phyloP scores from a whole-genome alignment of 176 grass and related monocot species.

The Puccinellia tenuiflora region DNA sequence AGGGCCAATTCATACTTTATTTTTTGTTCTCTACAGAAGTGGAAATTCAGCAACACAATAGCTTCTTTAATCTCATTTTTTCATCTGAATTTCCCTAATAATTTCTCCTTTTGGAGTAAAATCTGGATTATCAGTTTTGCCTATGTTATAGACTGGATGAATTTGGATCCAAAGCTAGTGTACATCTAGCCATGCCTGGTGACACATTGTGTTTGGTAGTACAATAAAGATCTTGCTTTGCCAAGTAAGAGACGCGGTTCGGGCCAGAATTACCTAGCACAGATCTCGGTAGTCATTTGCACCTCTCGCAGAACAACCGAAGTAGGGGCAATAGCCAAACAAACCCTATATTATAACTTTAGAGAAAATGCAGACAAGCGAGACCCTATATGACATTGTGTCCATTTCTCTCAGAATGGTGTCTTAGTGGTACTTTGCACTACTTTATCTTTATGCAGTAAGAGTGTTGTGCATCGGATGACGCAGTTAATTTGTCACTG shows the following conservation, averaged over 20 bases:
- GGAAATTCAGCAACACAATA: constrained; percentile 1
- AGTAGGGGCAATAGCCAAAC: not conserved
- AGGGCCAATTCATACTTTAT: not conserved
- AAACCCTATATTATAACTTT: not conserved
- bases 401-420: not conserved
- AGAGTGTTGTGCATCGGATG: not conserved
- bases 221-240: not conserved
- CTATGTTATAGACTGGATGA: not conserved
- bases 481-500: constrained; percentile 15
- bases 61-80: not conserved
- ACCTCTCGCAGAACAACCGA: not conserved
- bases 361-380: not conserved
- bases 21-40: not conserved
- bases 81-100: not conserved
- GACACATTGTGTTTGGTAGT: not conserved
- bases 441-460: not conserved
- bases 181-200: not conserved
- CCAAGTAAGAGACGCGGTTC: not conserved
- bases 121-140: not conserved
- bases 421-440: not conserved
- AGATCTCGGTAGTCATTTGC: not conserved
- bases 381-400: not conserved
- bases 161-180: not conserved
- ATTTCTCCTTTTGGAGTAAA: not conserved
- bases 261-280: not conserved